phyloP scores from a whole-genome alignment of 2,329 filamentous ascomycete genomes.

The Talaromyces sp. region DNA sequence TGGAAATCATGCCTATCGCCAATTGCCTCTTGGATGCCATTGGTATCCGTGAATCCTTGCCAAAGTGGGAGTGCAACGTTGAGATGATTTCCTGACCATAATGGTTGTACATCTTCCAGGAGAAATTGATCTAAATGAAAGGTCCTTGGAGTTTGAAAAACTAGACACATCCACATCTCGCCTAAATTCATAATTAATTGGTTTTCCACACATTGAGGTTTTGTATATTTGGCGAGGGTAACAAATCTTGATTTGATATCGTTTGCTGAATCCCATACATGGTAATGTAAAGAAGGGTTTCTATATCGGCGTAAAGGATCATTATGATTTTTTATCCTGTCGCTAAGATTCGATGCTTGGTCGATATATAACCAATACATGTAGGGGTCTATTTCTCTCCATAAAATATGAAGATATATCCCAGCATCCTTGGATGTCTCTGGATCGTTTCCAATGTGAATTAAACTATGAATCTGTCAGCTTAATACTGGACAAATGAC shows the following conservation, averaged over 20 bases:
- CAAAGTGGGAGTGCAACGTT: background rate
- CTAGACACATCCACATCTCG: background rate
- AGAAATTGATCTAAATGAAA: background rate
- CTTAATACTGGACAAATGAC: too few relatives aligned
- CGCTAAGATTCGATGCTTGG: too few relatives aligned
- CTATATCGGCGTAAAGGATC: too few relatives aligned
- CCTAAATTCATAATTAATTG: background rate
- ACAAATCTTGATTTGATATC: background rate
- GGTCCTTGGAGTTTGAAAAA: background rate
- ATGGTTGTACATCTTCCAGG: background rate
- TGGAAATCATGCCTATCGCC: background rate
- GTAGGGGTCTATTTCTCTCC: too few relatives aligned
- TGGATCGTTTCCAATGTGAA: too few relatives aligned
- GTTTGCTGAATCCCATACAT: background rate
- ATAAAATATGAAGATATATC: too few relatives aligned
- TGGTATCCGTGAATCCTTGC: background rate
- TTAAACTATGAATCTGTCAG: too few relatives aligned
- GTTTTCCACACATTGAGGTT: background rate
- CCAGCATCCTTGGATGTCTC: too few relatives aligned
- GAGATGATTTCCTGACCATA: background rate
- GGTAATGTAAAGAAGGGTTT: background rate
- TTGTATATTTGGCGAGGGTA: background rate
- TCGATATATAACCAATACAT: too few relatives aligned
- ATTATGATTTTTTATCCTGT: too few relatives aligned
- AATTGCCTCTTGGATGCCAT: background rate